Percentiles rank a stretch among this genome's conserved stretches.
These are phyloP conservation scores for Persicaria tinctoria DNA, from an alignment of 148 eudicot genomes.

Conservation along the genomic window DNA sequence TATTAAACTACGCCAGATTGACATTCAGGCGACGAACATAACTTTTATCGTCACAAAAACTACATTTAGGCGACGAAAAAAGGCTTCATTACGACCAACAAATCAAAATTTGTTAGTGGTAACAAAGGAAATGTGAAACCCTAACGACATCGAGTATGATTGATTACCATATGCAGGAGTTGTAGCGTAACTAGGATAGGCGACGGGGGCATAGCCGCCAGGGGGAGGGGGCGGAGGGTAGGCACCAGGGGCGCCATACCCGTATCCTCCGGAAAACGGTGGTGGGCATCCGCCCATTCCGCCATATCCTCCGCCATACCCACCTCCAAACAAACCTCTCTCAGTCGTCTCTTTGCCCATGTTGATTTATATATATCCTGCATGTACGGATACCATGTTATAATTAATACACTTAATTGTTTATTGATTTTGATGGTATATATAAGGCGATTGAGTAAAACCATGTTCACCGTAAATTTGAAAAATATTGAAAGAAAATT, in stretches of 20 bases:
- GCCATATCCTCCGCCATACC: background rate
- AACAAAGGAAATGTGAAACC: too few relatives aligned
- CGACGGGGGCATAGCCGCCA: background rate
- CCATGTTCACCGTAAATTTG: too few relatives aligned
- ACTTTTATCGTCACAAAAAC: too few relatives aligned
- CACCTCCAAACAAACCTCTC: constrained; percentile 5
- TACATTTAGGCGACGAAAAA: too few relatives aligned
- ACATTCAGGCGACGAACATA: too few relatives aligned
- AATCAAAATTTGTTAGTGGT: too few relatives aligned
- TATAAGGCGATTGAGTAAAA: too few relatives aligned
- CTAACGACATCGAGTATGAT: background rate
- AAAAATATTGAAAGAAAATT: too few relatives aligned
- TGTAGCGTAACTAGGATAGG: background rate
- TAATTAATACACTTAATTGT: too few relatives aligned
- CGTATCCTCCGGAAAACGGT: background rate
- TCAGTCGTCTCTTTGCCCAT: constrained; percentile 4
- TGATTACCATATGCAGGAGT: background rate
- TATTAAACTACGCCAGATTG: too few relatives aligned
- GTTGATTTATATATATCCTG: background rate
- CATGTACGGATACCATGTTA: background rate
- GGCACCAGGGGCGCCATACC: background rate
- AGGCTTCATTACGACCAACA: too few relatives aligned
- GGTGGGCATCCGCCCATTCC: background rate
- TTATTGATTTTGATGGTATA: too few relatives aligned
- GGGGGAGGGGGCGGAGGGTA: background rate